Evolutionary conservation across 805 yeast species (phyloP).

Genomic region (Helenozyma rhizophorensis): DNA sequence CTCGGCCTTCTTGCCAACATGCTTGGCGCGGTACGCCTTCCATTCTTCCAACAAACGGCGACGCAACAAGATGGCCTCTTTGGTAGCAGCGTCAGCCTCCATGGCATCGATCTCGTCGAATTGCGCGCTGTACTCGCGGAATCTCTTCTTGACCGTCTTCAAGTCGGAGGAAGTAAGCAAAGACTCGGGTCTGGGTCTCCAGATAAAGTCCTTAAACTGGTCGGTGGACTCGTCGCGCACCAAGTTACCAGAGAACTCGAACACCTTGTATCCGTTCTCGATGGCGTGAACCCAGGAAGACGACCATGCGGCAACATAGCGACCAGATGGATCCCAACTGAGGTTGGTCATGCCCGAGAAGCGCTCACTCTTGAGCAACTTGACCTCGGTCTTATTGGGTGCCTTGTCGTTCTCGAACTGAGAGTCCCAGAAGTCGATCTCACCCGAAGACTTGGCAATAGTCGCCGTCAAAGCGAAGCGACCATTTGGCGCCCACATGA

Average conservation of each 20-base stretch:
- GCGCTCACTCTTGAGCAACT: slow-evolving; percentile 58
- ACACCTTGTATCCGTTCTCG: slow-evolving; percentile 88
- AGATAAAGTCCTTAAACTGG: slow-evolving; percentile 80
- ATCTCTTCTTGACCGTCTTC: slow-evolving; percentile 86
- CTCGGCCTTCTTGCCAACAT: slow-evolving; percentile 31
- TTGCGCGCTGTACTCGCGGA: slow-evolving; percentile 84
- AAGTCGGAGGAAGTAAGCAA: slow-evolving; percentile 71
- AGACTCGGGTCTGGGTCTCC: slow-evolving; percentile 97
- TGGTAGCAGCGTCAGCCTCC: slow-evolving; percentile 90
- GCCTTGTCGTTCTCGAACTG: slow-evolving; percentile 71
- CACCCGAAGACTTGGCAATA: slow-evolving; percentile 48
- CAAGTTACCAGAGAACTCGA: slow-evolving; percentile 75
- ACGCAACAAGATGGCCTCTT: slow-evolving; percentile 83
- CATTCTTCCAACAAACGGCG: slow-evolving; percentile 81
- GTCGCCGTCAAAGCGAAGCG: slow-evolving; percentile 66
- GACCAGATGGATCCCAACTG: slow-evolving; percentile 95
- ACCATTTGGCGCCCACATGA: slow-evolving; percentile 90
- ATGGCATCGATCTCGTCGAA: slow-evolving; percentile 93
- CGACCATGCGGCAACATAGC: slow-evolving; percentile 85
- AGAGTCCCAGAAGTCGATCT: slow-evolving; percentile 80
- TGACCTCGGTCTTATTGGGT: slow-evolving; percentile 46
- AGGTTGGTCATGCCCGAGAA: slow-evolving; percentile 77
- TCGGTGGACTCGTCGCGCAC: slow-evolving; percentile 74
- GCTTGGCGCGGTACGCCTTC: slow-evolving; percentile 66
- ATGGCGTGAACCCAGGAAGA: slow-evolving; percentile 78